These are phyloP conservation scores for Byssoonygena ceratinophila DNA, from an alignment of 2,329 filamentous ascomycete species.

Conservation along the genomic window DNA sequence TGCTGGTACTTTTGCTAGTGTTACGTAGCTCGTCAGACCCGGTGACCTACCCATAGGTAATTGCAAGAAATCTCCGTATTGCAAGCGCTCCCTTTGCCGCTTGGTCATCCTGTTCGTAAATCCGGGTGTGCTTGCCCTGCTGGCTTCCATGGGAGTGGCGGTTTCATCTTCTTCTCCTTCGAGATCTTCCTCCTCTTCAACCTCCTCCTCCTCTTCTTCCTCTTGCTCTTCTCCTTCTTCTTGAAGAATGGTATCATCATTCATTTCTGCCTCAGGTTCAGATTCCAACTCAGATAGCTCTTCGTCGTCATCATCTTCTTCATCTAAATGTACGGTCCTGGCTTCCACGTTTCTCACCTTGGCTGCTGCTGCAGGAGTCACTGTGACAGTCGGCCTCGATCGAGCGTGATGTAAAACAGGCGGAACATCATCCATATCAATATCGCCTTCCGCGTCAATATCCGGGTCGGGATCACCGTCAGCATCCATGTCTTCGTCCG, in stretches of 20 bases:
- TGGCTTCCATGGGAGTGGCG: constrained; percentile 39
- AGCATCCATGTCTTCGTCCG: constrained; percentile 23
- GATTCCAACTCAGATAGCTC: constrained; percentile 39
- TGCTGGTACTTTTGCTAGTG: background rate
- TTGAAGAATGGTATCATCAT: constrained; percentile 38
- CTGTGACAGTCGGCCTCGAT: constrained; percentile 29
- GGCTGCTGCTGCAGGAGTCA: constrained; percentile 28
- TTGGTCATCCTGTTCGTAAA: constrained; percentile 54
- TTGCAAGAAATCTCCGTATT: constrained; percentile 43
- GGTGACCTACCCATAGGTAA: constrained; percentile 45
- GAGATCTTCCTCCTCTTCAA: constrained; percentile 30
- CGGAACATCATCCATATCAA: constrained; percentile 39
- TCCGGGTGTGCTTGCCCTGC: constrained; percentile 51
- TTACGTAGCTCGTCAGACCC: background rate
- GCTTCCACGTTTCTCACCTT: constrained; percentile 38
- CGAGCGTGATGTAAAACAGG: constrained; percentile 30
- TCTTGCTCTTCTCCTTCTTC: constrained; percentile 31
- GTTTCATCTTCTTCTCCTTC: constrained; percentile 35
- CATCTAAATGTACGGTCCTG: constrained; percentile 38
- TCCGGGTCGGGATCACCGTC: constrained; percentile 23
- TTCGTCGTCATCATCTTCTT: constrained; percentile 45
- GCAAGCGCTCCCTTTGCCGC: constrained; percentile 51
- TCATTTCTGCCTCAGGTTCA: constrained; percentile 40
- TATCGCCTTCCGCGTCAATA: constrained; percentile 26
- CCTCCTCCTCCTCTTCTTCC: constrained; percentile 26